Conservation (phyloP, 2,329 filamentous ascomycete species). For the Oidium heveae region DNA sequence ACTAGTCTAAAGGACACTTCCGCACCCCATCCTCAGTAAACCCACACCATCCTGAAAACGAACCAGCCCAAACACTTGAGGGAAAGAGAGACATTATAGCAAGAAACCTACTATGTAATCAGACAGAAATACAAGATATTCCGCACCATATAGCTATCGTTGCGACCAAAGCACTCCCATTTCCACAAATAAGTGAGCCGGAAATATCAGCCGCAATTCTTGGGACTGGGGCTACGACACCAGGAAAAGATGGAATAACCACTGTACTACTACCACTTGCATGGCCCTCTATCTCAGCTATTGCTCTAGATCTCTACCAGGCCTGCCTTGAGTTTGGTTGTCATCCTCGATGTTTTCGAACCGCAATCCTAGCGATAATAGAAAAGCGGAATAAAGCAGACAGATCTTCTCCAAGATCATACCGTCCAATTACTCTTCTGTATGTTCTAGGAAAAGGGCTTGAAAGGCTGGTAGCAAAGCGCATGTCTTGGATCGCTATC, state of each 20-base stretch:
- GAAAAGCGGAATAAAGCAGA: too few relatives aligned
- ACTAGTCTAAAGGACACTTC: too few relatives aligned
- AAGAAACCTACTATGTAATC: too few relatives aligned
- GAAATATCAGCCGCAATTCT: not conserved
- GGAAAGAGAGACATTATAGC: not conserved
- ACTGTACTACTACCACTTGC: too few relatives aligned
- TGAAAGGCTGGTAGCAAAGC: too few relatives aligned
- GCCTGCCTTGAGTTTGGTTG: not conserved
- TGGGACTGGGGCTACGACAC: not conserved
- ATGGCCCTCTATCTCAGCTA: not conserved
- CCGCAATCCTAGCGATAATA: too few relatives aligned
- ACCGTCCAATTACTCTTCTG: too few relatives aligned
- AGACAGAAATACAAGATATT: not conserved
- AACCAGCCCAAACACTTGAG: not conserved
- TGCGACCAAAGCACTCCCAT: not conserved
- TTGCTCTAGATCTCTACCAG: not conserved
- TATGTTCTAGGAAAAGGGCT: too few relatives aligned
- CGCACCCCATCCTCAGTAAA: not conserved
- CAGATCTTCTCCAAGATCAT: too few relatives aligned
- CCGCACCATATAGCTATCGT: not conserved
- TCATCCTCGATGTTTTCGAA: too few relatives aligned
- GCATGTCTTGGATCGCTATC: too few relatives aligned
- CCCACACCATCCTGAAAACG: not conserved
- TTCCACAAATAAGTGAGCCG: not conserved
- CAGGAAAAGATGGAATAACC: too few relatives aligned